These are phyloP conservation scores for Fusarium chaquense DNA, from an alignment of 2,329 filamentous ascomycete species.

Conservation along the genomic window DNA sequence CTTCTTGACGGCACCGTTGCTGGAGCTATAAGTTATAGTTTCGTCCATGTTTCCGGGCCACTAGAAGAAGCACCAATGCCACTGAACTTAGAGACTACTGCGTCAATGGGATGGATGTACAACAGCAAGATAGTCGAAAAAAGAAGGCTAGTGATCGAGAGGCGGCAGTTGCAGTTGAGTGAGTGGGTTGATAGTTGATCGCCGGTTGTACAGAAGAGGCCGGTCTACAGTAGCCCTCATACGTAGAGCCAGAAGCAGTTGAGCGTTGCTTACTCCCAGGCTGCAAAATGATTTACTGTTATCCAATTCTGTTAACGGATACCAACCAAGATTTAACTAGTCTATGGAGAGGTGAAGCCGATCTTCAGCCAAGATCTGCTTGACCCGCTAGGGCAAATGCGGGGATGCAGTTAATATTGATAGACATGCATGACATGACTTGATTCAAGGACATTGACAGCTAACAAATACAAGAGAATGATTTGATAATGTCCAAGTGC, in stretches of 20 bases:
- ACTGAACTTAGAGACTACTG: neutral
- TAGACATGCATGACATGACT: neutral
- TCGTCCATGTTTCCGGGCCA: conserved; percentile 18
- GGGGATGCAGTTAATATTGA: conserved; percentile 6
- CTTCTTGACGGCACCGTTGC: conserved; percentile 33
- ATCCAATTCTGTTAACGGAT: neutral
- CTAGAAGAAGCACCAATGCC: conserved; percentile 25
- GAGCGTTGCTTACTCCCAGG: neutral
- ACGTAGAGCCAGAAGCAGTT: conserved; percentile 11
- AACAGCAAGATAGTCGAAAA: neutral
- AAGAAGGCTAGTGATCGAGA: neutral
- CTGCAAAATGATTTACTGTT: neutral
- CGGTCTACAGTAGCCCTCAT: neutral
- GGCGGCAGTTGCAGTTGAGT: conserved; percentile 1
- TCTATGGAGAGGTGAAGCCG: conserved; percentile 7
- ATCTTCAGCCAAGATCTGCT: conserved; percentile 32
- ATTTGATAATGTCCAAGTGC: conserved; percentile 5
- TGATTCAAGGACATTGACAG: neutral
- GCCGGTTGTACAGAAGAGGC: conserved; percentile 21
- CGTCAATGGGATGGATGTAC: conserved; percentile 7
- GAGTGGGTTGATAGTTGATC: conserved; percentile 4
- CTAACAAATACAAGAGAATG: conserved; percentile 6
- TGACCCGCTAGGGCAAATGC: conserved; percentile 20
- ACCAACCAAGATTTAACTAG: conserved; percentile 5
- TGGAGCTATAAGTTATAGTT: neutral